Evolutionary conservation across 495 filamentous ascomycete species (phyloP).

Genomic region (Immersiella caudata): DNA sequence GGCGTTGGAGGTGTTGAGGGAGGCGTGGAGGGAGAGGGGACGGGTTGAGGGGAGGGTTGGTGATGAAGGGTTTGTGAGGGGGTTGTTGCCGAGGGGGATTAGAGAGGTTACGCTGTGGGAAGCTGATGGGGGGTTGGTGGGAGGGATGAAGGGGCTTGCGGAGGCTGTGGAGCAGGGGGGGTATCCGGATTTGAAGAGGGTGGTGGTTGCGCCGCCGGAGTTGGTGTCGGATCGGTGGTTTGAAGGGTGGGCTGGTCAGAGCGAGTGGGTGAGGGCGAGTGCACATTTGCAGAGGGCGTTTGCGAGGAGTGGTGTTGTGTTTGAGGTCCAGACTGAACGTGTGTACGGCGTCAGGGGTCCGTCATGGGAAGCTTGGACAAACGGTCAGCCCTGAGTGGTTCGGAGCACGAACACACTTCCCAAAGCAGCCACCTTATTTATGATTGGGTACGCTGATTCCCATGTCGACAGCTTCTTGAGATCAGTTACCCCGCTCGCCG

Average conservation of each 20-base stretch:
- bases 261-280: neutral
- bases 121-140: conserved; percentile 4
- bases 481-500: no score
- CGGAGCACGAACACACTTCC: no score
- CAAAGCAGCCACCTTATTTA: no score
- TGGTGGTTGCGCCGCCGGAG: conserved; percentile 18
- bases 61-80: conserved; percentile 13
- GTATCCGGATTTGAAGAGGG: conserved; percentile 15
- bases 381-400: no score
- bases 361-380: conserved; percentile 2
- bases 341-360: neutral
- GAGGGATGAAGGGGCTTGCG: conserved; percentile 14
- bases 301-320: conserved; percentile 11
- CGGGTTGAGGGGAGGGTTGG: neutral
- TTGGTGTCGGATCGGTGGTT: neutral
- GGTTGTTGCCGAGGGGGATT: conserved; percentile 13
- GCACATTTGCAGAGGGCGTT: conserved; percentile 11
- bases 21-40: conserved; percentile 9
- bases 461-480: no score
- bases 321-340: conserved; percentile 18
- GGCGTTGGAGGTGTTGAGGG: conserved; percentile 15
- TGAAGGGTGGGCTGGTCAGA: neutral
- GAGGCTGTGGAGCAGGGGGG: conserved; percentile 11
- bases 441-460: no score
- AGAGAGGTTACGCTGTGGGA: conserved; percentile 22